Percentiles rank a stretch among this genome's conserved stretches.
These are phyloP conservation scores for Gossypium thurberi DNA, from an alignment of 345 rosid species.

Conservation along the genomic window DNA sequence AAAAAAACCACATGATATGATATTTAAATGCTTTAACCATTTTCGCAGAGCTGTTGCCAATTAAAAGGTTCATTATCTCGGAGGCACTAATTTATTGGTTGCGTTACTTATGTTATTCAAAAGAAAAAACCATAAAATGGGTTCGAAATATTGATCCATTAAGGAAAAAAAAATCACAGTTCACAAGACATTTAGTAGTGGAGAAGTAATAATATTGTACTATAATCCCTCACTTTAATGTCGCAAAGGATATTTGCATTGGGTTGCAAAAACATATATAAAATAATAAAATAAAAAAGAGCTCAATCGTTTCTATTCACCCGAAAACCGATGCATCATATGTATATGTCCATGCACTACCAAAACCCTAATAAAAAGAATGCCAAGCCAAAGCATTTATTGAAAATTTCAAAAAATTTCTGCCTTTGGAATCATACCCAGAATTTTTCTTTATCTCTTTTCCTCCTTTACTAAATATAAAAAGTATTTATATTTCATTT, in stretches of 20 bases:
- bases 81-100: no score
- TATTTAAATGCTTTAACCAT: no score
- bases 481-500: conserved; percentile 21
- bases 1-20: no score
- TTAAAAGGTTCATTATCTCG: no score
- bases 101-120: no score
- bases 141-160: no score
- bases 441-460: conserved; percentile 35
- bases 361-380: background rate
- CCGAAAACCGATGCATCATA: background rate
- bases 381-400: background rate
- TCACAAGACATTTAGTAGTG: background rate
- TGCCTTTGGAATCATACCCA: conserved; percentile 35
- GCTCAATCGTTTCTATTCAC: background rate
- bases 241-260: background rate
- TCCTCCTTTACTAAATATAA: conserved; percentile 15
- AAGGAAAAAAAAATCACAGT: background rate
- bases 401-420: conserved; percentile 16
- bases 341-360: background rate
- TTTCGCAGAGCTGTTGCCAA: no score
- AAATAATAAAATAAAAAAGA: background rate
- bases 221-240: background rate
- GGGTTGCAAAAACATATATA: background rate
- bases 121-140: no score
- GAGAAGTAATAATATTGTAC: background rate